Evolutionary conservation across 2,329 filamentous ascomycete genomes (phyloP), one percentile per base, ranked within the genome.

Genomic region (Zymoseptoria brevis): DNA sequence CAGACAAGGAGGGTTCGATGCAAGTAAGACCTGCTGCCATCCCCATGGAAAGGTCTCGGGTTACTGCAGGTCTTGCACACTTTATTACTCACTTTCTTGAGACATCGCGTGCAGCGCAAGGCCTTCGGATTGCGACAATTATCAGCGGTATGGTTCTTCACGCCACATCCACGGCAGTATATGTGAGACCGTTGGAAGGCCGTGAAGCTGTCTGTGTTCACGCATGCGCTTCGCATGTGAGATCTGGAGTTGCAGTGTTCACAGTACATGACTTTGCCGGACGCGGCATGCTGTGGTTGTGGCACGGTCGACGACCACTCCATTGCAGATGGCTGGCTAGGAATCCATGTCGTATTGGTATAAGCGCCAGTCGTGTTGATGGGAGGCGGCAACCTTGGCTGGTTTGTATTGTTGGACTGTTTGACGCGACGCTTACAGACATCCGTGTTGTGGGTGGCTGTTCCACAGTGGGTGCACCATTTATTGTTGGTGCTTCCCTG

Each of bases 71-170:
- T 24, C 22, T 24, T 24, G 22, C 22, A 24, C 22, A 24, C 22
- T 24, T 24, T 24, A 24, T 24, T 24, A 24, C 22, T 24, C 22
- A 24, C 22, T 24, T 24, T 24, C 9, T 41, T 41, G 11, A 5
- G 7, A 41, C 56, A 57, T 41, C 49, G 53, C 13, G 19, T 13
- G 35, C 56, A 57, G 5, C 35, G 29, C 24, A 9, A n/a, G 19
- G 13, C 16, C 29, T 19, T 29, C 13, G 60, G 60, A 45, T 58
- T 58, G 22, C 45, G 30, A 50, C 60, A 62, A 13, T 54, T 55
- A 35, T 60, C 58, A 26, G 51, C 19, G 30, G 49, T 19, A 19
- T 57, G 56, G 13, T 51, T 51, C 4, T 9, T 53, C 3, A 24
- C 49, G 9, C 35, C 30, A n/a, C 56, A 57, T 11, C 19, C 29